These are phyloP conservation scores for Aspergillus udagawae DNA, from an alignment of 2,329 filamentous ascomycete genomes.

Conservation along the genomic window DNA sequence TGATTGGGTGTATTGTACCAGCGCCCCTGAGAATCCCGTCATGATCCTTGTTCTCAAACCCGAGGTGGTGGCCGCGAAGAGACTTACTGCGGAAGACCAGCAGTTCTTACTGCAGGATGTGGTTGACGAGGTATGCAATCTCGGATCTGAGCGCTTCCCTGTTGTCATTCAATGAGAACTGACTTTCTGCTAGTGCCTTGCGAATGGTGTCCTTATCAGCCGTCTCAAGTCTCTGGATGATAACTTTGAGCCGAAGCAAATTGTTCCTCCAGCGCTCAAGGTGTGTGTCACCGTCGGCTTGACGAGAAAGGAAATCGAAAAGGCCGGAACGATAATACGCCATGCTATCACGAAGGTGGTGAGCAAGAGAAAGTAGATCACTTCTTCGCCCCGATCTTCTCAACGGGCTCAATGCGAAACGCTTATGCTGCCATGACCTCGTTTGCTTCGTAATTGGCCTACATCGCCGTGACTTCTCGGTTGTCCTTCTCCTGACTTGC, in stretches of 20 bases:
- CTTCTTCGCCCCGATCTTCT: constrained; percentile 6
- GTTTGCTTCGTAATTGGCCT: constrained; percentile 9
- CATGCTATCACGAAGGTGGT: constrained; percentile 94
- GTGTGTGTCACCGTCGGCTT: constrained; percentile 84
- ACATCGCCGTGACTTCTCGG: constrained; percentile 15
- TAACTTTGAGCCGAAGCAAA: constrained; percentile 62
- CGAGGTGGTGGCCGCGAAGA: constrained; percentile 70
- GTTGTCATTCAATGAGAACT: not conserved
- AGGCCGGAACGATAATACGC: constrained; percentile 79
- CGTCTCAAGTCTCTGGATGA: constrained; percentile 76
- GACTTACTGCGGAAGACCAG: constrained; percentile 69
- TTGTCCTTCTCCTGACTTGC: constrained; percentile 17
- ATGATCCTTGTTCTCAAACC: constrained; percentile 79
- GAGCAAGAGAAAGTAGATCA: constrained; percentile 48
- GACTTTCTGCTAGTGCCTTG: constrained; percentile 58
- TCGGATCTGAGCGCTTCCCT: not conserved
- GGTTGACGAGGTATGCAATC: constrained; percentile 79
- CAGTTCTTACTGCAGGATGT: constrained; percentile 81
- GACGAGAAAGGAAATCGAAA: constrained; percentile 92
- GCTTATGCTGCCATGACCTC: constrained; percentile 21
- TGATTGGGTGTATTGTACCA: constrained; percentile 85
- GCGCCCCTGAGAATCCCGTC: constrained; percentile 78
- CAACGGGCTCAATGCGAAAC: constrained; percentile 14
- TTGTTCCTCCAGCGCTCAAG: constrained; percentile 76
- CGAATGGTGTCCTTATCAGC: constrained; percentile 86